A percentile compares a stretch with the other conserved stretches of the same genome.
phyloP scores from a whole-genome alignment of 177 flowering plant species.

The Telopea speciosissima region DNA sequence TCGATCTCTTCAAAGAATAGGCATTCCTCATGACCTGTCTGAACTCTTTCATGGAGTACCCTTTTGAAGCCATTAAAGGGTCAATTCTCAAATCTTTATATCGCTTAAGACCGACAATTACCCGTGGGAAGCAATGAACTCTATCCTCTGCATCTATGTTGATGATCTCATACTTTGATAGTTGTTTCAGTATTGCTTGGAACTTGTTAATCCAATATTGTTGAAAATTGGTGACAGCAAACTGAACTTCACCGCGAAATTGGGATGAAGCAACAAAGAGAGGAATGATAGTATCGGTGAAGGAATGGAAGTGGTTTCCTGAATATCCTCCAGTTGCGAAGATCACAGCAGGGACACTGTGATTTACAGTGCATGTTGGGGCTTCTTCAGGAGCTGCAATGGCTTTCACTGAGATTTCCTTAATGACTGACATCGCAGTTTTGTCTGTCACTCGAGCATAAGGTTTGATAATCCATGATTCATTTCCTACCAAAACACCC shows the following conservation, averaged over 20 bases:
- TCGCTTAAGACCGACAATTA: too few relatives aligned
- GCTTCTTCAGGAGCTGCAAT: not conserved
- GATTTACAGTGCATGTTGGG: too few relatives aligned
- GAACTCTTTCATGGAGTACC: conserved; percentile 31
- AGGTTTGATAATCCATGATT: conserved; percentile 40
- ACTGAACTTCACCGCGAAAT: too few relatives aligned
- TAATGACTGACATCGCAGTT: conserved; percentile 26
- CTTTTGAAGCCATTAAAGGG: conserved; percentile 18
- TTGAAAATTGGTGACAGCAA: too few relatives aligned
- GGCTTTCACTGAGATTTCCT: conserved; percentile 25
- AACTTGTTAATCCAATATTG: too few relatives aligned
- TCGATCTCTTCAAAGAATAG: conserved; percentile 20
- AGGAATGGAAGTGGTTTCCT: conserved; percentile 53
- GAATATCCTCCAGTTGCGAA: conserved; percentile 48
- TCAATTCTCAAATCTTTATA: too few relatives aligned
- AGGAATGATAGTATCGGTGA: conserved; percentile 45
- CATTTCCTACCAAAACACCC: not conserved
- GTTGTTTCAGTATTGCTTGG: not conserved
- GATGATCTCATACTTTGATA: conserved; percentile 35
- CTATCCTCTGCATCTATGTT: not conserved
- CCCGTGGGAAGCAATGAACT: too few relatives aligned
- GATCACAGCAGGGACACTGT: conserved; percentile 22
- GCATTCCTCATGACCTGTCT: conserved; percentile 13
- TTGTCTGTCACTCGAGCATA: conserved; percentile 40
- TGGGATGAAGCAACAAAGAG: conserved; percentile 8